Conservation (phyloP, 495 filamentous ascomycete species). For the Aspergillus leporis region DNA sequence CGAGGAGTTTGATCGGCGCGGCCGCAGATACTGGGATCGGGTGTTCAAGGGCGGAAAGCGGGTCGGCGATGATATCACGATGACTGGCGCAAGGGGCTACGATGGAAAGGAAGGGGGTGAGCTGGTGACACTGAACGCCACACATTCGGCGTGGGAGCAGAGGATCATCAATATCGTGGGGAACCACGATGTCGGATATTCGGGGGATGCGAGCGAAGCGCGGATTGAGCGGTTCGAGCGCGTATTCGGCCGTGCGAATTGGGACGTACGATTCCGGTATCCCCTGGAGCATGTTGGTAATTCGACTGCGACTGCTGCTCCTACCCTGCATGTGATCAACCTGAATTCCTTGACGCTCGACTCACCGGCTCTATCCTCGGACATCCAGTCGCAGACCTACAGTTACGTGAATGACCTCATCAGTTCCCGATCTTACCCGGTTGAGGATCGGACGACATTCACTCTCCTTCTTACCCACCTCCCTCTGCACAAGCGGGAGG, state of each 20-base stretch:
- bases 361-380: conserved; percentile 64
- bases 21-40: conserved; percentile 74
- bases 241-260: conserved; percentile 83
- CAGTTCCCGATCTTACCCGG: conserved; percentile 58
- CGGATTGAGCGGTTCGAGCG: conserved; percentile 77
- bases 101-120: conserved; percentile 38
- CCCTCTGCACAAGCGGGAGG: conserved; percentile 79
- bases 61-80: conserved; percentile 62
- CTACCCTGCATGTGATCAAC: conserved; percentile 71
- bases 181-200: conserved; percentile 96
- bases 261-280: conserved; percentile 72
- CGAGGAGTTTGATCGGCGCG: conserved; percentile 74
- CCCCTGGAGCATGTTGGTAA: conserved; percentile 35
- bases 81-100: conserved; percentile 22
- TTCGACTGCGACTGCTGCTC: conserved; percentile 22
- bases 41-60: conserved; percentile 71
- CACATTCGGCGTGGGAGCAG: conserved; percentile 62
- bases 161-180: conserved; percentile 86
- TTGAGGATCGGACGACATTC: conserved; percentile 64
- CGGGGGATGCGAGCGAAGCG: conserved; percentile 75
- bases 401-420: conserved; percentile 74
- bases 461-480: conserved; percentile 90
- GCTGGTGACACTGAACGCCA: conserved; percentile 51
- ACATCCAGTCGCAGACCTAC: conserved; percentile 72
- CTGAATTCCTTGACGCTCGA: conserved; percentile 93